Percentiles rank a stretch among this genome's conserved stretches.
phyloP scores from a whole-genome alignment of 2,329 filamentous ascomycete genomes.

The Xylaria sp. region DNA sequence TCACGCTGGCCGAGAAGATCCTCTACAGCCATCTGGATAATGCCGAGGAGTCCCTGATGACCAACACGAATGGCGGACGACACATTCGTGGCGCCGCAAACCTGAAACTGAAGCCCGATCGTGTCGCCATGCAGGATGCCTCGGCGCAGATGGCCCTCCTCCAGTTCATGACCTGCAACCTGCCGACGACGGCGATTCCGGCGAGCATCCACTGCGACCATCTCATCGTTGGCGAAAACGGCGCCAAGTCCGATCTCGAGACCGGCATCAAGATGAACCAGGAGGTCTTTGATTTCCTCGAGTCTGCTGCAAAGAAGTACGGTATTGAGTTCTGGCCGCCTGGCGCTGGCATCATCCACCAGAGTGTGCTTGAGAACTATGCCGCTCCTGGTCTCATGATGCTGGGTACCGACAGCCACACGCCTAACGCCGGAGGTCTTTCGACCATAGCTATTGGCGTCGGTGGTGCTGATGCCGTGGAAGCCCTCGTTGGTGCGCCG shows the following conservation, averaged over 20 bases:
- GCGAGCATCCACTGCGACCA: slow-evolving; percentile 99
- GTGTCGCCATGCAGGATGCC: slow-evolving; percentile 99
- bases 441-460: slow-evolving; percentile 96
- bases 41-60: slow-evolving; percentile 86
- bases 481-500: slow-evolving; percentile 93
- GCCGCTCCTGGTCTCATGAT: slow-evolving; percentile 98
- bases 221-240: slow-evolving; percentile 94
- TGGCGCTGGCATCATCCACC: slow-evolving; percentile 94
- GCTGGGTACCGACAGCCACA: slow-evolving; percentile 97
- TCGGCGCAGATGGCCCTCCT: slow-evolving; percentile 98
- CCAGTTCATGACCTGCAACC: slow-evolving; percentile 97
- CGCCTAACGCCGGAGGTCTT: slow-evolving; percentile 94
- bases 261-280: slow-evolving; percentile 90
- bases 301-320: slow-evolving; percentile 90
- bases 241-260: slow-evolving; percentile 85
- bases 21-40: slow-evolving; percentile 95
- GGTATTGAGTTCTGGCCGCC: slow-evolving; percentile 97
- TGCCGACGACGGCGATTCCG: slow-evolving; percentile 89
- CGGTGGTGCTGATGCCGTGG: slow-evolving; percentile 95
- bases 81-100: slow-evolving; percentile 89
- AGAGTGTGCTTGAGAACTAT: slow-evolving; percentile 98
- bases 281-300: slow-evolving; percentile 97
- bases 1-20: slow-evolving; percentile 98
- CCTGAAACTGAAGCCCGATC: slow-evolving; percentile 95
- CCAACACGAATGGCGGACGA: slow-evolving; percentile 83